Percentiles rank a stretch among this genome's conserved stretches.
These are phyloP conservation scores for Clohesyomyces aquaticus DNA, from an alignment of 495 filamentous ascomycete species.

Conservation along the genomic window DNA sequence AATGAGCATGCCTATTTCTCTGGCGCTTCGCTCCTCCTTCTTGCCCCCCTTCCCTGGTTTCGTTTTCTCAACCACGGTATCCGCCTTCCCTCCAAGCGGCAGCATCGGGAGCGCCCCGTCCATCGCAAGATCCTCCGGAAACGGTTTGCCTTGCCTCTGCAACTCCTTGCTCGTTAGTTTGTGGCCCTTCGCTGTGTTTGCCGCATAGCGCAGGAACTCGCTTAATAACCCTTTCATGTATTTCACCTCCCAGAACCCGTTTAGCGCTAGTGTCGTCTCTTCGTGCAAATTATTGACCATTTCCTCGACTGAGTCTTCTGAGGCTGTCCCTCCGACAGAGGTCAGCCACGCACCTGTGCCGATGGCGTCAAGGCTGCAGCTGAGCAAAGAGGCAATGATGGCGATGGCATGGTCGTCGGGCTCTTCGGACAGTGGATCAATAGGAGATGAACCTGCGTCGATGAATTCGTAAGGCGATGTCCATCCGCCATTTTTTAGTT, in stretches of 20 bases:
- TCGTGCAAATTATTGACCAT: conserved; percentile 69
- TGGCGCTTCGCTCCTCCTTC: conserved; percentile 61
- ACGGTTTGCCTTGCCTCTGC: conserved; percentile 29
- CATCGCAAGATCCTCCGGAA: conserved; percentile 34
- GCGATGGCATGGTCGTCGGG: conserved; percentile 50
- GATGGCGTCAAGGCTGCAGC: conserved; percentile 79
- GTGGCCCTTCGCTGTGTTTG: conserved; percentile 23
- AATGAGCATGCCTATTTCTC: conserved; percentile 73
- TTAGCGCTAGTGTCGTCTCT: conserved; percentile 75
- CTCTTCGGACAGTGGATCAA: conserved; percentile 54
- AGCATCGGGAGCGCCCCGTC: conserved; percentile 51
- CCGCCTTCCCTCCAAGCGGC: conserved; percentile 75
- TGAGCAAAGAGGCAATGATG: conserved; percentile 67
- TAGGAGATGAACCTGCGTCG: conserved; percentile 51
- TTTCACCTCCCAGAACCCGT: conserved; percentile 73
- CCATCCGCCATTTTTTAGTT: conserved; percentile 69
- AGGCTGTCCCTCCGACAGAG: conserved; percentile 55
- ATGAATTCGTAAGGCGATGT: conserved; percentile 62
- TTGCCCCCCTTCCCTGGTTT: conserved; percentile 67
- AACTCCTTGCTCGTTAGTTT: conserved; percentile 18
- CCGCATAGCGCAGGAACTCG: conserved; percentile 70
- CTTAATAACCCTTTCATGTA: conserved; percentile 68
- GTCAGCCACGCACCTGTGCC: conserved; percentile 83
- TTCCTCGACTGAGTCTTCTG: conserved; percentile 57
- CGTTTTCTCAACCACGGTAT: conserved; percentile 54